Evolutionary conservation across 441 rosid species (phyloP).

Genomic region (Adansonia madagascariensis): DNA sequence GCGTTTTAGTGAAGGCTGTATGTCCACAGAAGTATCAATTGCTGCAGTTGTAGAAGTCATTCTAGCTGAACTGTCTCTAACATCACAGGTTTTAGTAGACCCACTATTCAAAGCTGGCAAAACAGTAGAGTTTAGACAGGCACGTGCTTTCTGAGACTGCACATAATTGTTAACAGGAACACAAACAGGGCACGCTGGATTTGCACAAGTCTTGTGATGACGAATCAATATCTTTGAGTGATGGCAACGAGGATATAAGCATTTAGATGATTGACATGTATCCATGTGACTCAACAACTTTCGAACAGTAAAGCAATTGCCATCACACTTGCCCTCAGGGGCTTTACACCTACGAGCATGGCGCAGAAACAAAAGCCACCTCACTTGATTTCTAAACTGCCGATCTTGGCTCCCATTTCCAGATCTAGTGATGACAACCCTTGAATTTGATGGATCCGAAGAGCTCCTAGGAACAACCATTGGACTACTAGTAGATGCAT

Average conservation of each 20-base stretch:
- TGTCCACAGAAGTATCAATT: conserved; percentile 58
- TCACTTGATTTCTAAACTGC: conserved; percentile 78
- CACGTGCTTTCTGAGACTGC: conserved; percentile 56
- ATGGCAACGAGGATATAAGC: conserved; percentile 83
- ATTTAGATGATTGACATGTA: conserved; percentile 60
- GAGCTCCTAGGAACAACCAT: conserved; percentile 49
- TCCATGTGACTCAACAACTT: conserved; percentile 84
- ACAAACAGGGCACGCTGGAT: conserved; percentile 90
- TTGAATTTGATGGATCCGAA: conserved; percentile 50
- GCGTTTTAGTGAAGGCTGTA: conserved; percentile 84
- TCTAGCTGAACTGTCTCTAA: conserved; percentile 49
- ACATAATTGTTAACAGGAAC: conserved; percentile 74
- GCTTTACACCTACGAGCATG: conserved; percentile 93
- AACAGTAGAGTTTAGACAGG: conserved; percentile 46
- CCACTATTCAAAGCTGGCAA: conserved; percentile 44
- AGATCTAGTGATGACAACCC: conserved; percentile 51
- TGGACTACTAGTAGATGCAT: conserved; percentile 59
- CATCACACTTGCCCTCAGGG: conserved; percentile 90
- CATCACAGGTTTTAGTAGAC: conserved; percentile 51
- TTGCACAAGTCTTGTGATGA: conserved; percentile 75
- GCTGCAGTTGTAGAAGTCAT: conserved; percentile 48
- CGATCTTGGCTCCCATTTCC: conserved; percentile 68
- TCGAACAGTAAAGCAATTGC: conserved; percentile 69
- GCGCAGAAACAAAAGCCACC: conserved; percentile 88
- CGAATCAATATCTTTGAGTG: conserved; percentile 71